Percentiles rank a stretch among this genome's conserved stretches.
Conservation (phyloP, 139 green algal genomes). For the Chlamydomonas sp. region DNA sequence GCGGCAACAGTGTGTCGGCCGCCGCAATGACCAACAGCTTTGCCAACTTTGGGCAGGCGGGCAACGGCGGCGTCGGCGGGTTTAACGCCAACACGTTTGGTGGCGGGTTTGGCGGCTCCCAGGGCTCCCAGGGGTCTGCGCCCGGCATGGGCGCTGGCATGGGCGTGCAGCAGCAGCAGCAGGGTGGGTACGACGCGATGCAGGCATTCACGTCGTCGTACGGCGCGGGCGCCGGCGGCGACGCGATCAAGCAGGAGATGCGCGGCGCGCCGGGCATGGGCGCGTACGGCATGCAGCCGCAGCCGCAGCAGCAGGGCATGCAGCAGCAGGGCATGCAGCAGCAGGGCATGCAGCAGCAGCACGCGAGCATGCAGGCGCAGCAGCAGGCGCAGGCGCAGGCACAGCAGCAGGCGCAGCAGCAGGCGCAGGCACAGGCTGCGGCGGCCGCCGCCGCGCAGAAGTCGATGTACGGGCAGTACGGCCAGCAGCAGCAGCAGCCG, state of each 20-base stretch:
- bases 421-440: too few species aligned
- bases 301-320: not conserved
- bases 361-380: not conserved
- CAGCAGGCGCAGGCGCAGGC: not conserved
- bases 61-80: not conserved
- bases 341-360: not conserved
- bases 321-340: constrained; percentile 1
- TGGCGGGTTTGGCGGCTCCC: not conserved
- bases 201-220: too few species aligned
- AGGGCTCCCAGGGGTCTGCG: not conserved
- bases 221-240: too few species aligned
- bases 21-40: too few species aligned
- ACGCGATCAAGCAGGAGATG: too few species aligned
- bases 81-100: not conserved
- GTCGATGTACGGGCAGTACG: not conserved
- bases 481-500: constrained; percentile 1
- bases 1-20: too few species aligned
- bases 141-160: not conserved
- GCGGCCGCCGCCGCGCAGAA: too few species aligned
- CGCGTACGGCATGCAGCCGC: not conserved
- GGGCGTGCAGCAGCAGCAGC: not conserved
- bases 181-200: not conserved
- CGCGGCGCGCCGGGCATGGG: not conserved
- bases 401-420: not conserved
- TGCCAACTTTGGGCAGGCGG: too few species aligned